Percentiles rank a stretch among this genome's conserved stretches.
These are phyloP conservation scores for Colletotrichum sp. DNA, from an alignment of 2,329 filamentous ascomycete species.

Conservation along the genomic window DNA sequence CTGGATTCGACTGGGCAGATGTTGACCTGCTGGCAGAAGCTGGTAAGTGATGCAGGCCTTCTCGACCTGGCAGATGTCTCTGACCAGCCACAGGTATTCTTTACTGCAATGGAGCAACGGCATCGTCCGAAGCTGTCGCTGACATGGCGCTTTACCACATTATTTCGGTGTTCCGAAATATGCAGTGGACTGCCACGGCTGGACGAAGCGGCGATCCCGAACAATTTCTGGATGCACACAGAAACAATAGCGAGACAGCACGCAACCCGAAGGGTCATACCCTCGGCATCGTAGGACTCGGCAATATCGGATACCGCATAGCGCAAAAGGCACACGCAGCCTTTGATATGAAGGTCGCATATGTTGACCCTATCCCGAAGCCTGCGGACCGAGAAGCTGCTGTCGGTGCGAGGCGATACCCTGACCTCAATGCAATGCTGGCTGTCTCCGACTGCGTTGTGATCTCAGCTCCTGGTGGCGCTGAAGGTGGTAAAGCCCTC, in stretches of 20 bases:
- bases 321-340: conserved; percentile 59
- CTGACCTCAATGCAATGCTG: conserved; percentile 50
- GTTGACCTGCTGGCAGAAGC: conserved; percentile 37
- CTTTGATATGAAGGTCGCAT: conserved; percentile 63
- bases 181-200: conserved; percentile 59
- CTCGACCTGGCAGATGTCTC: not conserved
- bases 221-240: conserved; percentile 56
- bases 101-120: conserved; percentile 68
- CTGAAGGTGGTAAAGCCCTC: conserved; percentile 42
- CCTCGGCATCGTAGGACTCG: conserved; percentile 65
- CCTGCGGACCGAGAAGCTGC: conserved; percentile 43
- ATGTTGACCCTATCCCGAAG: conserved; percentile 52
- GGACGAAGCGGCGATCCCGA: conserved; percentile 48
- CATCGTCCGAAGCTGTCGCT: conserved; percentile 66
- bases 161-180: conserved; percentile 61
- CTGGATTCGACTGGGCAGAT: conserved; percentile 69
- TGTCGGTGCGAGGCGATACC: conserved; percentile 48
- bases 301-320: conserved; percentile 58
- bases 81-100: conserved; percentile 41
- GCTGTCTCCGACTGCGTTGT: conserved; percentile 52
- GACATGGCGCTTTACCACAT: conserved; percentile 66
- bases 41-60: not conserved
- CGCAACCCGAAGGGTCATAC: conserved; percentile 59
- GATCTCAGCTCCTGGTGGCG: conserved; percentile 51
- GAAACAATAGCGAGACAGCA: conserved; percentile 55